phyloP scores from a whole-genome alignment of 768 basidiomycete species.

The Serendipita sp. region DNA sequence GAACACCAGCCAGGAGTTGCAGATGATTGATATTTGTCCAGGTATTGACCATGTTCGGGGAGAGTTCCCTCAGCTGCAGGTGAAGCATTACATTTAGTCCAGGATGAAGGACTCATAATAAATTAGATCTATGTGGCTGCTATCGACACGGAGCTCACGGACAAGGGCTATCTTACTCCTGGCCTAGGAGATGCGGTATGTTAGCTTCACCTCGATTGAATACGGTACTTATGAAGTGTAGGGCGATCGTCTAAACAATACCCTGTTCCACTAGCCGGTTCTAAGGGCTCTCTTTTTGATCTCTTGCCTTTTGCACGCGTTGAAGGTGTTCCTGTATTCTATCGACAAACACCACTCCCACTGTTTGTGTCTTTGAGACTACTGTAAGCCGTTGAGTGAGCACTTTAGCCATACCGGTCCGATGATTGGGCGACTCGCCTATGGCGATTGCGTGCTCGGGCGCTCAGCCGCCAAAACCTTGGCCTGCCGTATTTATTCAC shows the following conservation, averaged over 20 bases:
- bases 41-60: constrained; percentile 31
- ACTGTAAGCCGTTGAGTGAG: not conserved
- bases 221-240: constrained; percentile 17
- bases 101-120: not conserved
- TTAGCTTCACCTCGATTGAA: not conserved
- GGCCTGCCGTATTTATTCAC: too few relatives aligned
- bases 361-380: too few relatives aligned
- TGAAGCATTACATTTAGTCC: constrained; percentile 18
- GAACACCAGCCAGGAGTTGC: not conserved
- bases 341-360: too few relatives aligned
- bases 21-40: not conserved
- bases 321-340: not conserved
- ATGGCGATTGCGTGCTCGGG: not conserved
- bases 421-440: not conserved
- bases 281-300: not conserved
- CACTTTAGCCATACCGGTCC: not conserved
- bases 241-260: constrained; percentile 81
- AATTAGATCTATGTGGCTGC: constrained; percentile 77
- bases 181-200: constrained; percentile 82
- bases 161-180: constrained; percentile 68
- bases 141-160: constrained; percentile 56
- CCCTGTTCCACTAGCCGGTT: constrained; percentile 19
- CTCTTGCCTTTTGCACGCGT: not conserved
- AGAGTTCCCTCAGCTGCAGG: constrained; percentile 70
- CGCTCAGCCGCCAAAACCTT: too few relatives aligned